Evolutionary conservation across 73 alveolate species (phyloP).

Genomic region (Paramecium primaurelia): DNA sequence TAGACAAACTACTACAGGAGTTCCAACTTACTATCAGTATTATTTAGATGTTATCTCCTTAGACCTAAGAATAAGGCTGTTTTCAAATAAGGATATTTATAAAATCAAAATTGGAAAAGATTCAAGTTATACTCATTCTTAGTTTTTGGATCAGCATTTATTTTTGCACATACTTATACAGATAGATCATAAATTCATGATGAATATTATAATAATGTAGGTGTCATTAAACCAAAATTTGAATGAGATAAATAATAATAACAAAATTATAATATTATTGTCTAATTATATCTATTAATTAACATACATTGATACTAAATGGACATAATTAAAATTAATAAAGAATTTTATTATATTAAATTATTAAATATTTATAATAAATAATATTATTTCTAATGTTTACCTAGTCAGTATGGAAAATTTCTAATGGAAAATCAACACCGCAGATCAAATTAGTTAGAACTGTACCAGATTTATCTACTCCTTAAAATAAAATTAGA

Average conservation of each 20-base stretch:
- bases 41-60: background rate
- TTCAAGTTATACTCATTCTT: background rate
- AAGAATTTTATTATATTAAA: background rate
- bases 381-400: background rate
- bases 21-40: background rate
- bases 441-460: background rate
- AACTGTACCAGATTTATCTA: background rate
- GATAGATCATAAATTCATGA: constrained; percentile 39
- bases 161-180: background rate
- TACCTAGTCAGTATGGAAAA: background rate
- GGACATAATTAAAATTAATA: background rate
- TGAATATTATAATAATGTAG: constrained; percentile 29
- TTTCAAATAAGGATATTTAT: background rate
- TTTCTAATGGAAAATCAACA: background rate
- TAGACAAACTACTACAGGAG: background rate
- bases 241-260: background rate
- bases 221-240: background rate
- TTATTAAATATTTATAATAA: background rate
- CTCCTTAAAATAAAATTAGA: background rate
- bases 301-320: background rate
- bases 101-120: constrained; percentile 18
- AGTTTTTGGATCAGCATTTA: background rate
- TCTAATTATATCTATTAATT: background rate
- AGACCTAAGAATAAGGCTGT: background rate
- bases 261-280: background rate